Evolutionary conservation across 768 basidiomycete species (phyloP).

Genomic region (Rhizopogon vesiculosus): DNA sequence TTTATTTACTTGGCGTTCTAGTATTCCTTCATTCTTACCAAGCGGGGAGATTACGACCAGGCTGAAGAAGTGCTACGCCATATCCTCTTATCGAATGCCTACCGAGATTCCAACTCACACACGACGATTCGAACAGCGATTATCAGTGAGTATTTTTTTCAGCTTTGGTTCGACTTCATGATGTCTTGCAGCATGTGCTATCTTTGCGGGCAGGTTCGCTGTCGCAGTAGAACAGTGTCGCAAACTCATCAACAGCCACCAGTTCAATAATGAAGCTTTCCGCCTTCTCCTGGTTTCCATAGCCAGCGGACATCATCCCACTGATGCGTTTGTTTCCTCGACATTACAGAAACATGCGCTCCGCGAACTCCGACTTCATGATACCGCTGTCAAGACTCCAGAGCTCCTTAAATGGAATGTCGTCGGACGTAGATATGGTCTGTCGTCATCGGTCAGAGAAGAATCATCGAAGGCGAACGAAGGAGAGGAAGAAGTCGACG

Average conservation of each 20-base stretch:
- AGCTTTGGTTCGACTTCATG: neutral
- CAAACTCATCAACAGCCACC: constrained; percentile 67
- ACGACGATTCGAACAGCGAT: constrained; percentile 72
- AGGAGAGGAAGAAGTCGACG: constrained; percentile 32
- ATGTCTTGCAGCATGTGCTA: constrained; percentile 60
- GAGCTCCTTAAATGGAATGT: constrained; percentile 61
- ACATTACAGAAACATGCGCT: constrained; percentile 82
- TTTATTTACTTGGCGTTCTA: constrained; percentile 21
- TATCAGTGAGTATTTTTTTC: constrained; percentile 49
- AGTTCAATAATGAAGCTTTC: constrained; percentile 85
- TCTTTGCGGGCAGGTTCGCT: constrained; percentile 48
- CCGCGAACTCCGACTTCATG: constrained; percentile 70
- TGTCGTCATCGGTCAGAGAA: constrained; percentile 36
- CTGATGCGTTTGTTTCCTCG: constrained; percentile 72
- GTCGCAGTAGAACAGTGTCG: constrained; percentile 72
- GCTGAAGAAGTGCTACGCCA: constrained; percentile 78
- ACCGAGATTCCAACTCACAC: constrained; percentile 54
- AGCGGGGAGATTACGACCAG: constrained; percentile 54
- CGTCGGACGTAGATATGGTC: constrained; percentile 51
- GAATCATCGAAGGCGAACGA: constrained; percentile 12
- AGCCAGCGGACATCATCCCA: constrained; percentile 62
- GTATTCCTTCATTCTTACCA: constrained; percentile 73
- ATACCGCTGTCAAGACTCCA: constrained; percentile 59
- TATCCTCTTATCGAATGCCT: constrained; percentile 69
- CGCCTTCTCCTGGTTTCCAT: constrained; percentile 73